Evolutionary conservation across 1,139 yeast species (phyloP), one percentile per base, ranked within the genome.

Genomic region (Kodamaea ohmeri): DNA sequence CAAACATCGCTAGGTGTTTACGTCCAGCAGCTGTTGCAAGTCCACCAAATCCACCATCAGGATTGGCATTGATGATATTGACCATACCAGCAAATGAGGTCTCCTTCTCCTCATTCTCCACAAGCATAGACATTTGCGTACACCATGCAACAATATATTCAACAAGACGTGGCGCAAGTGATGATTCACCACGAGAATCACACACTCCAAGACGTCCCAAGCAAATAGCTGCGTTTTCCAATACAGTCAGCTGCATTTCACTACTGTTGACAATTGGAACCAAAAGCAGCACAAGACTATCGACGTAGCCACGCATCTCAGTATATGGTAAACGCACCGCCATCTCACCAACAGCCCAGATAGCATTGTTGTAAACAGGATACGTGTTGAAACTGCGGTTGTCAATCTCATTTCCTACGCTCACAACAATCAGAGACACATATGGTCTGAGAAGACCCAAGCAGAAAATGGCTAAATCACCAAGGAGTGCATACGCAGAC

Each of bases 331-430:
- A 56, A 46, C 87, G 75, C 52, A 89, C 68, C 2, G 86, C 70
- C 27, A 94, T 78, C 59, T 92, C 96, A 25, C 98, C 98, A 14
- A 86, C 65, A 1, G 96, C 77, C 98, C 98, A 92, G 36, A 88
- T 80, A 1, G 97, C 95, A 60, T 92, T 92, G 57, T 89, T 87
- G 59, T 83, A 76, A 35, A 86, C 83, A 14, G 92, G 76, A 60
- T 71, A 64, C 46, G 87, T 63, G 40, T 64, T 63, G 52, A 63
- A 66, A 33, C 71, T 62, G 43, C 81, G 58, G 50, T 68, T 73
- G 40, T 75, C 66, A 47, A 84, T 69, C 55, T 86, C 96, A 46
- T 81, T 77, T 4, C 89, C 82, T 44, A 85, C 75, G 39, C 77
- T 71, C 20, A 80, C 67, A 53, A 89, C 67, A 20, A 88, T 66